These are phyloP conservation scores for Aspergillus sp. DNA, from an alignment of 2,329 filamentous ascomycete species.

Conservation along the genomic window DNA sequence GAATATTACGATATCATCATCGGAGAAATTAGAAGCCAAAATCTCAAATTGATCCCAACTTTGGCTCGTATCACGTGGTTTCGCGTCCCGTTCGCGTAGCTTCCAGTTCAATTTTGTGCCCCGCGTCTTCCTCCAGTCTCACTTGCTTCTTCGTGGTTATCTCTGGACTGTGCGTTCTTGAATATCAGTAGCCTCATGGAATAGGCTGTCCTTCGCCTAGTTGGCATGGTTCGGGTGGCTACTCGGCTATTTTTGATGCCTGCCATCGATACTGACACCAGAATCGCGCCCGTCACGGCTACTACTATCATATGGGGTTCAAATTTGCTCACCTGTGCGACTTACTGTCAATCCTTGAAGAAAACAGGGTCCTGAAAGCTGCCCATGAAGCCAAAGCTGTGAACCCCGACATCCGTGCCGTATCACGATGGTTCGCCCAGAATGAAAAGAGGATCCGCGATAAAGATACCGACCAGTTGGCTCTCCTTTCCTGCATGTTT, in stretches of 20 bases:
- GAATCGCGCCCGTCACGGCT: background rate
- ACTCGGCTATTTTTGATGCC: background rate
- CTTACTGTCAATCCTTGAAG: constrained; percentile 69
- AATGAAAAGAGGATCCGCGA: constrained; percentile 63
- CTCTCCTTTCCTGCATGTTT: constrained; percentile 73
- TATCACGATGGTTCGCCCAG: constrained; percentile 68
- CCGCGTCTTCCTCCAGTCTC: background rate
- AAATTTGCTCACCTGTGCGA: constrained; percentile 72
- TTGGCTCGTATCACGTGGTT: background rate
- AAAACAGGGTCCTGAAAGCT: constrained; percentile 42
- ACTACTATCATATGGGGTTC: constrained; percentile 42
- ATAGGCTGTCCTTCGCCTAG: background rate
- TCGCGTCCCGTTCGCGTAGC: background rate
- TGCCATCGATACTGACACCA: background rate
- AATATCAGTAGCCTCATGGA: background rate
- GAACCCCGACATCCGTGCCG: constrained; percentile 45
- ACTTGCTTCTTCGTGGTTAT: background rate
- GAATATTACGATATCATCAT: background rate
- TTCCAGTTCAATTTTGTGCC: background rate
- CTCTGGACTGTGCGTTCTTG: background rate
- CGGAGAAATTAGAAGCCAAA: background rate
- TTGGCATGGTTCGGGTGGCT: background rate
- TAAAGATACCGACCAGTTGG: constrained; percentile 59
- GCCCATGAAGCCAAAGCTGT: constrained; percentile 30
- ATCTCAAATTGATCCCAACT: background rate